Base-by-base conservation (phyloP, 2,329 filamentous ascomycete species). In the Botrytis galanthina region DNA sequence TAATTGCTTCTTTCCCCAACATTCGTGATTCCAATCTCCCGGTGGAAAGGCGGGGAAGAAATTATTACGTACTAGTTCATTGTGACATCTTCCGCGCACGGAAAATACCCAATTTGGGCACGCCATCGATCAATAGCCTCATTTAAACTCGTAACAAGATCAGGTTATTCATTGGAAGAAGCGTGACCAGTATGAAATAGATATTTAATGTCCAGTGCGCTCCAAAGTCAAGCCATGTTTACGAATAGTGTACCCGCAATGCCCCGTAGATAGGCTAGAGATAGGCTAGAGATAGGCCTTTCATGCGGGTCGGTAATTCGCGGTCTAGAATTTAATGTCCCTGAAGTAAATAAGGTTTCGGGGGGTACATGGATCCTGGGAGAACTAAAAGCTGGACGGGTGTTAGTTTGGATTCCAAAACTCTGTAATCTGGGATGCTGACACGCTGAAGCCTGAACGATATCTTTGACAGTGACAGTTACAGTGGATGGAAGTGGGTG, bases 261-360 rank as follows among this genome's bases (percentile, higher is more conserved):
- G 35, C 59, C n/a, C 46, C 35, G 64, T 29, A 68, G 64, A 54
- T 68, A 57, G 35, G 35, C 46, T 51, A 26, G 48, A 68, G 64
- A 54, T 68, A 57, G 35, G 35, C 46, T 51, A 26, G 48, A 51
- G 48, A 54, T 54, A 54, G 48, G 48, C 26, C 22, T 37, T 51
- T 29, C 22, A 67, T 67, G 63, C 44, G 29, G 22, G 63, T 37
- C 32, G 32, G 22, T 26, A 67, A 35, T 48, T 66, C 10, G 29
- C 46, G 44, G 63, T 26, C 59, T 29, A 51, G 48, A 51, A 51
- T 51, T 51, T 14, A n/a, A 51, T 51, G 32, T 37, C 32, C 59
- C 59, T 37, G 32, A 16, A 37, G 32, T 14, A 42, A 42, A 39
- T 39, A 62, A 51, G 26, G 48, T 51, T 51, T 51, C 35, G 60